Evolutionary conservation across 2,329 filamentous ascomycete species (phyloP), one percentile per base, ranked within the genome.

Genomic region (Epichloe scottii): DNA sequence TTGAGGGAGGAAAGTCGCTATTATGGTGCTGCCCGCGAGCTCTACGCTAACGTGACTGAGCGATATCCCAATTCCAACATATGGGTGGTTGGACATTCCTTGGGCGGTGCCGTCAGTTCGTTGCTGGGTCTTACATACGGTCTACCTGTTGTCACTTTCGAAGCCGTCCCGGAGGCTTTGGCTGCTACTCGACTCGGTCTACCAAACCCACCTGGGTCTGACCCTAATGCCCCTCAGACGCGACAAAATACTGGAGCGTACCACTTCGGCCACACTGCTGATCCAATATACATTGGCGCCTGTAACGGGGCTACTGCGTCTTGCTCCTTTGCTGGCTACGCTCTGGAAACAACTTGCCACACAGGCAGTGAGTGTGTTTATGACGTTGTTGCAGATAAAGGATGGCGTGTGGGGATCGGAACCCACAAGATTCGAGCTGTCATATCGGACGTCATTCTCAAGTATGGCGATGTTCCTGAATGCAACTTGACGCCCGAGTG

Each of bases 231-330:
- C 34, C 84, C 88, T 33, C 88, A 94, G 61, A 76, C 78, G 38
- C 76, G 88, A 41, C 69, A 79, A 53, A 78, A 81, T 60, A 94
- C 89, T 0, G 90, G 88, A 12, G 76, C 86, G 0, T 94, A 82
- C 62, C 93, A 98, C 66, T 91, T 96, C 64, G 93, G 93, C 4
- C 90, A 97, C 62, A 97, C 89, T 0, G 93, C 93, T 0, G 93
- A 98, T 66, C 93, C 93, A 0, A 83, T 98, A 35, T 98, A 85
- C 62, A 90, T 96, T 71, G 93, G 93, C 34, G 87, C 84, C 0
- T 97, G 93, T 69, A 96, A 95, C 61, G 87, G 87, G 34, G 88
- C 87, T 3, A 89, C 87, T 2, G 90, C 91, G 3, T 82, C 85
- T 11, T 97, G 93, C 66, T 93, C 90, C 0, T 82, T 95, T 61